Evolutionary conservation across 1,284 basidiomycete species (phyloP), one percentile per base, ranked within the genome.

Genomic region (Puccinia hordei): DNA sequence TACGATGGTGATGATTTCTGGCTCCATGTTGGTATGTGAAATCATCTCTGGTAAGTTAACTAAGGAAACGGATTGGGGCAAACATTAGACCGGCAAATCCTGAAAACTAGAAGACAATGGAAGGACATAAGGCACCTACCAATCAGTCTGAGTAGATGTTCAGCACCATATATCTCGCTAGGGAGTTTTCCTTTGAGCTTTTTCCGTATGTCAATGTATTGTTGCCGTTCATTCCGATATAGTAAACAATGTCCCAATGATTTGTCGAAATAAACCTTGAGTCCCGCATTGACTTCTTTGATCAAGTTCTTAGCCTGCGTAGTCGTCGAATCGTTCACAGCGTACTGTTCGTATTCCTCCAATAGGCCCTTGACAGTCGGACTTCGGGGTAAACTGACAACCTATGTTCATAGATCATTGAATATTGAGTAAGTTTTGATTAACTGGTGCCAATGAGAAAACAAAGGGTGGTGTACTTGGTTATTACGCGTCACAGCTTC

Each of bases 401-500:
- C 89, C 92, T 95, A 83, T n/a, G 13, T 22, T 35, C 61, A 24
- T 53, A 2, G 19, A 24, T 44, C 38, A 10, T 33, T 17, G 41
- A 41, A 73, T n/a, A 5, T 81, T 66, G 22, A 77, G 35, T 68
- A 44, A 55, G 38, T 30, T 38, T 15, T 8, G 22, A 1, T n/a
- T 13, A 22, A 6, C 41, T 46, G 19, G 30, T 12, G 53, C 19
- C 53, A 66, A 27, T 46, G 30, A 55, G 13, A 24, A 38, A 33
- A 46, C 15, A 24, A 22, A 30, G 10, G 33, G 46, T 3, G 24
- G 13, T 80, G 13, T 71, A 92, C 94, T 89, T 93, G 92, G 84
- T 91, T 91, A 85, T 95, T 93, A 87, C 98, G 98, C 75, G 96
- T 99, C 59, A 99, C 91, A 22, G 92, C 91, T 87, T 99, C 96